Evolutionary conservation across 1,284 basidiomycete species (phyloP).

Genomic region (Heterobasidion occidentale): DNA sequence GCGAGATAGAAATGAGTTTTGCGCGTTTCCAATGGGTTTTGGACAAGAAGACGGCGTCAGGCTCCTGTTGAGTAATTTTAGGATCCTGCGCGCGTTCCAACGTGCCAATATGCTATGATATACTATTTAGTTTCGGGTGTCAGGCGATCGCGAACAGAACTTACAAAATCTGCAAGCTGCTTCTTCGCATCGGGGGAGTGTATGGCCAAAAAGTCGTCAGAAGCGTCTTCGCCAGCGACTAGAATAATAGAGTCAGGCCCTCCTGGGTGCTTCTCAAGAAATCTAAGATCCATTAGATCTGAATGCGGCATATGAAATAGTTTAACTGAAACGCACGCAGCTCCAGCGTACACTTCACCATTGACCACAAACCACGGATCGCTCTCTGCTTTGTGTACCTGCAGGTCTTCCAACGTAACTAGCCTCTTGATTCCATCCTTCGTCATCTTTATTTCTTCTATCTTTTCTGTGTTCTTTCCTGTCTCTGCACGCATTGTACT

Average conservation of each 20-base stretch:
- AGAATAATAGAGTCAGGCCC: conserved; percentile 53
- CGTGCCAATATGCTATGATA: conserved; percentile 9
- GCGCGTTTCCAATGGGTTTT: neutral
- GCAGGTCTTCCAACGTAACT: conserved; percentile 42
- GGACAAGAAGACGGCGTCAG: neutral
- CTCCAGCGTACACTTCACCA: conserved; percentile 54
- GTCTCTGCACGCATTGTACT: too few relatives aligned
- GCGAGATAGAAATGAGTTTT: conserved; percentile 20
- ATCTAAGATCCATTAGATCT: neutral
- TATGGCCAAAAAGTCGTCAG: conserved; percentile 56
- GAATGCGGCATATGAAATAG: neutral
- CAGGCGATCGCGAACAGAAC: conserved; percentile 4
- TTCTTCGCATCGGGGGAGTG: conserved; percentile 43
- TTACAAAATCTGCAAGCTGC: conserved; percentile 35
- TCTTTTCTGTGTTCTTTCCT: too few relatives aligned
- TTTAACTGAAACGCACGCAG: neutral
- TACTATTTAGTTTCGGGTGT: conserved; percentile 4
- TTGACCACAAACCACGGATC: conserved; percentile 56
- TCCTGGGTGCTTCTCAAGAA: conserved; percentile 53
- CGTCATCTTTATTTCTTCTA: neutral
- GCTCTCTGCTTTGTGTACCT: conserved; percentile 29
- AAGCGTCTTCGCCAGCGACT: conserved; percentile 55
- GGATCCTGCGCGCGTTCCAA: neutral
- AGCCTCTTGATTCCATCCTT: neutral
- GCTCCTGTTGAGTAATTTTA: neutral